A percentile compares a stretch with the other conserved stretches of the same genome.
These are phyloP conservation scores for Phytophthora boehmeriae DNA, from an alignment of 352 stramenopile species.

Conservation along the genomic window DNA sequence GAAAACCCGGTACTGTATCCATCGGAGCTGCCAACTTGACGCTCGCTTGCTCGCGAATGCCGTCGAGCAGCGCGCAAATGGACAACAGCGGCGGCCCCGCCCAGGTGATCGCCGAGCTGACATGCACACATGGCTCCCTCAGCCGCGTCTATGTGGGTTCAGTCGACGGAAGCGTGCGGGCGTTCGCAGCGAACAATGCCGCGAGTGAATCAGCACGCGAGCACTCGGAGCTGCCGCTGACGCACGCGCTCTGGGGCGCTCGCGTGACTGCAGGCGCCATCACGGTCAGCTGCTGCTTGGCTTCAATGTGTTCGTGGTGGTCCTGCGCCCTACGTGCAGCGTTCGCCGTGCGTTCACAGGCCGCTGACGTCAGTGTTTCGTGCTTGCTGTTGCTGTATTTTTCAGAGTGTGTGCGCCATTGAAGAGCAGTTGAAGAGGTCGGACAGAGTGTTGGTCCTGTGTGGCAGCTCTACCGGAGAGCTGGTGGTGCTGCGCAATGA, in stretches of 20 bases:
- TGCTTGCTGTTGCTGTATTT: conserved; percentile 8
- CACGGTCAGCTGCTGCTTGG: conserved; percentile 25
- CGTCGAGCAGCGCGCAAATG: conserved; percentile 24
- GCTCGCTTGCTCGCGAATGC: not conserved
- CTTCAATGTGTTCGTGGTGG: conserved; percentile 8
- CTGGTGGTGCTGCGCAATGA: conserved; percentile 55
- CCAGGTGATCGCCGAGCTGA: conserved; percentile 19
- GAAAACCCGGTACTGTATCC: not conserved
- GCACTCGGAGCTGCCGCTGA: conserved; percentile 22
- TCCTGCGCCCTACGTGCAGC: not conserved
- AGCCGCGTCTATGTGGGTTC: conserved; percentile 34
- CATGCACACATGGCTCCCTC: conserved; percentile 19
- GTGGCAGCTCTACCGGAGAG: conserved; percentile 45
- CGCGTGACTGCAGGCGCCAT: conserved; percentile 26
- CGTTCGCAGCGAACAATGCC: conserved; percentile 26
- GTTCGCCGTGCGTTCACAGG: conserved; percentile 16
- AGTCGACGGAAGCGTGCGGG: conserved; percentile 32
- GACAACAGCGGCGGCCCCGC: conserved; percentile 18
- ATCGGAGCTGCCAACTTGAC: not conserved
- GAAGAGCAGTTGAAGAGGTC: conserved; percentile 21
- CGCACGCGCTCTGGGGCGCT: conserved; percentile 13
- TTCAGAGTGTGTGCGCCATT: conserved; percentile 44
- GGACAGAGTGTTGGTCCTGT: conserved; percentile 33
- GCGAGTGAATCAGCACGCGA: conserved; percentile 15
- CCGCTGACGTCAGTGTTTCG: conserved; percentile 11